These are phyloP conservation scores for Tolypocladium pustulatum DNA, from an alignment of 2,329 filamentous ascomycete genomes.

Conservation along the genomic window DNA sequence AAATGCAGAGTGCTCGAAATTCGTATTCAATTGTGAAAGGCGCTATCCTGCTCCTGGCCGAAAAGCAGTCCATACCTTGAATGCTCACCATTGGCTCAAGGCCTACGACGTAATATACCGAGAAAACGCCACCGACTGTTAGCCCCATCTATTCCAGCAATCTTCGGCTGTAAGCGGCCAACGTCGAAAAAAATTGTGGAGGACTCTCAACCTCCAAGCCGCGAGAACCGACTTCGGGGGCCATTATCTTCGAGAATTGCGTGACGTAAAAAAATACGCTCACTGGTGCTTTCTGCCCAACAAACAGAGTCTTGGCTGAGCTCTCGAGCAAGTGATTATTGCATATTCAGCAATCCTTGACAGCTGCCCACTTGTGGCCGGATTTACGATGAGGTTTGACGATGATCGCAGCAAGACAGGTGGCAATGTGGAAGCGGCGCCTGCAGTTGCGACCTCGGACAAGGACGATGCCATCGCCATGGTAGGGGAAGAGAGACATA, in stretches of 20 bases:
- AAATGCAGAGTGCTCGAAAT: neutral
- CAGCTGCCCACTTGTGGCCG: neutral
- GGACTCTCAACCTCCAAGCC: neutral
- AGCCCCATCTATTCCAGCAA: neutral
- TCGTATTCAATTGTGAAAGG: neutral
- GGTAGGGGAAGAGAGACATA: slow-evolving; percentile 44
- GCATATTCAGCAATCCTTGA: neutral
- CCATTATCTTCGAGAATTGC: neutral
- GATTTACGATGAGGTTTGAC: neutral
- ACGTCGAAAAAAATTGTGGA: neutral
- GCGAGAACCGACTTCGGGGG: neutral
- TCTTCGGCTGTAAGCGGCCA: neutral
- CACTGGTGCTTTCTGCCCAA: neutral
- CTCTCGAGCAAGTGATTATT: neutral
- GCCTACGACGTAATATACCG: neutral
- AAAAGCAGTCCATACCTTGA: neutral
- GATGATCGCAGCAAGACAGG: neutral
- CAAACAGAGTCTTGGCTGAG: neutral
- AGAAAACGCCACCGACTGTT: neutral
- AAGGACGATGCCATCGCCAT: slow-evolving; percentile 34
- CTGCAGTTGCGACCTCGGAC: slow-evolving; percentile 1
- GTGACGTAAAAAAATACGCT: neutral
- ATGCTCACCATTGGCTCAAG: neutral
- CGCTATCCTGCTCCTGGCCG: neutral
- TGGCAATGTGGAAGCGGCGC: neutral